Base-by-base conservation (phyloP, 768 basidiomycete genomes). In the Rhodotorula diobovata region DNA sequence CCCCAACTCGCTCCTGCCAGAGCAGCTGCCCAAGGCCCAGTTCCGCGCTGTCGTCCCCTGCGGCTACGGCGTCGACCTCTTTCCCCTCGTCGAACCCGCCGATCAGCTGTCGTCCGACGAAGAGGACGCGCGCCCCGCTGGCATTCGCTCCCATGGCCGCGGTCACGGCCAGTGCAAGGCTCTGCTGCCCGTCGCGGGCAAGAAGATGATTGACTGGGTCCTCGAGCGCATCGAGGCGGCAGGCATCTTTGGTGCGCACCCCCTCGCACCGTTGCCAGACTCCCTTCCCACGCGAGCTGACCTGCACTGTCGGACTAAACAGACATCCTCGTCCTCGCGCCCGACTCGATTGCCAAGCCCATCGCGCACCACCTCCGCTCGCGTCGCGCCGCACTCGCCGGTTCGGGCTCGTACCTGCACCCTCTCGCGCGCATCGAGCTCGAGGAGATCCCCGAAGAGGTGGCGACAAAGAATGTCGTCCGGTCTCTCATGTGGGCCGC, bases 131-230 rank as follows among this genome's bases (percentile, higher is more conserved):
- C 39, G 30, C 3, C 39, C 51, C 7, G 43, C 64, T 0, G 63
- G 63, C 10, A 10, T 56, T 10, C 11, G 41, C 11, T 39, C 20
- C 14, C 63, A 60, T 30, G 28, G 25, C 15, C 21, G 51, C 12
- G 58, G 62, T 12, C 62, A 60, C 2, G 73, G 70, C 2, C 74
- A 75, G 61, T 68, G 61, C 14, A 75, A 75, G 60, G 67, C 74
- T n/a, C 58, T 72, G 14, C 51, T 75, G 46, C 74, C 74, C 14
- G 74, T 75, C n/a, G 74, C 71, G 6, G 74, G 74, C 15, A 63
- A 45, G 54, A 66, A 61, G 61, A 75, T 75, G 74, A 56, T 75
- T 43, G 74, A 75, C 60, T 75, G 74, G 74, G 74, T 72, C 12
- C 37, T 75, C 32, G 74, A 75, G 28, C 35, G 68, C 21, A 63